Evolutionary conservation across 73 alveolate species (phyloP), one percentile per base, ranked within the genome.

Genomic region (Paraurostyla sp.): DNA sequence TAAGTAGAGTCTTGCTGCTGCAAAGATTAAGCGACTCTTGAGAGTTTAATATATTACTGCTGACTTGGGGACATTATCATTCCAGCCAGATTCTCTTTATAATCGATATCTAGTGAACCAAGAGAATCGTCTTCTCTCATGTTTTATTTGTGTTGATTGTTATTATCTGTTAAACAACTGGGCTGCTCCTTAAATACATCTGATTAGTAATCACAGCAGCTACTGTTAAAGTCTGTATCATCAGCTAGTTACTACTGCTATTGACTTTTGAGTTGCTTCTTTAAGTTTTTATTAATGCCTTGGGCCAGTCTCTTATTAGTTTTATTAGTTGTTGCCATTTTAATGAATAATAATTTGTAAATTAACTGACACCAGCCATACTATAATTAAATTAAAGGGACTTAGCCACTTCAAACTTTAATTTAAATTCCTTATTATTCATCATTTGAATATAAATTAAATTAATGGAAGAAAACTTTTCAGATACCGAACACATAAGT

Each of bases 401-500:
- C 22, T 13, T 20, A 13, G 22, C 22, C 73, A 46, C 13, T 7
- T 48, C 45, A 1, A 15, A 1, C 23, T 23, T 73, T 73, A 45
- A 43, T 13, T 73, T 73, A 45, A 48, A 62, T 43, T 32, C 29
- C 71, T 73, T 7, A 75, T n/a, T n/a, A n/a, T n/a, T n/a, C n/a
- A 78, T 22, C 16, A 54, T 78, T 54, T 50, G 45, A 51, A 51
- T 42, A 78, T 49, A n/a, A 78, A 71, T 71, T 71, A 43, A 83
- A 63, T 62, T 63, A 32, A 83, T 83, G 92, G 92, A 83, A 65
- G 92, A 83, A n/a, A 59, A 83, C 78, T 83, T 25, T 38, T 56
- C 84, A 35, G 92, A 83, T 33, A 83, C 80, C 29, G 92, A 83
- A 36, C 84, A 83, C 35, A 83, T 83, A 40, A 63, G 92, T 83